Percentiles rank a stretch among this genome's conserved stretches.
phyloP scores from a whole-genome alignment of 108 stramenopile genomes.

The Epipyxis sp. region DNA sequence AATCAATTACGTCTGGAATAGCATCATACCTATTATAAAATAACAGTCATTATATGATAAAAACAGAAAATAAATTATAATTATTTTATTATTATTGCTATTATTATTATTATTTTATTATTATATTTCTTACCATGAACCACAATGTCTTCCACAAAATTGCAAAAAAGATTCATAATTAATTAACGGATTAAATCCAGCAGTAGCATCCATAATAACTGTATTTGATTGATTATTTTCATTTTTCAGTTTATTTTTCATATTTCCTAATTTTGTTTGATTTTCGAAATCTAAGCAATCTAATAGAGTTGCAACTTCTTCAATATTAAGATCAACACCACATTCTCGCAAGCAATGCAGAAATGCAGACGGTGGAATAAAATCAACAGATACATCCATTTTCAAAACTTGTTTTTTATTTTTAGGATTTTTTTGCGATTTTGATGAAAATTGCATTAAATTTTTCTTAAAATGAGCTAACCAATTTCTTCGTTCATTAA shows the following conservation, averaged over 20 bases:
- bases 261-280: not conserved
- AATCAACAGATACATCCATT: not conserved
- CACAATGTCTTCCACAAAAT: constrained; percentile 22
- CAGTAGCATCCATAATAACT: too few relatives aligned
- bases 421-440: not conserved
- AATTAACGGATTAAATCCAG: too few relatives aligned
- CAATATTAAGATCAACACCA: not conserved
- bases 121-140: constrained; percentile 5
- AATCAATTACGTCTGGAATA: too few relatives aligned
- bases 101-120: too few relatives aligned
- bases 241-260: too few relatives aligned
- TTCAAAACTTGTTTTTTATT: not conserved
- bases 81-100: too few relatives aligned
- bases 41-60: too few relatives aligned
- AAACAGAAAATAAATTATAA: too few relatives aligned
- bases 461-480: constrained; percentile 20
- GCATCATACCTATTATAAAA: too few relatives aligned
- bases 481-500: constrained; percentile 6
- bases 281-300: constrained; percentile 23
- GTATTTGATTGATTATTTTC: too few relatives aligned
- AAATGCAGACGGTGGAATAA: constrained; percentile 10
- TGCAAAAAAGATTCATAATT: not conserved
- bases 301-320: constrained; percentile 23
- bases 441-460: not conserved
- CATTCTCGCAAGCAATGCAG: constrained; percentile 5